phyloP scores from a whole-genome alignment of 345 rosid genomes.

The Euclidium syriacum region DNA sequence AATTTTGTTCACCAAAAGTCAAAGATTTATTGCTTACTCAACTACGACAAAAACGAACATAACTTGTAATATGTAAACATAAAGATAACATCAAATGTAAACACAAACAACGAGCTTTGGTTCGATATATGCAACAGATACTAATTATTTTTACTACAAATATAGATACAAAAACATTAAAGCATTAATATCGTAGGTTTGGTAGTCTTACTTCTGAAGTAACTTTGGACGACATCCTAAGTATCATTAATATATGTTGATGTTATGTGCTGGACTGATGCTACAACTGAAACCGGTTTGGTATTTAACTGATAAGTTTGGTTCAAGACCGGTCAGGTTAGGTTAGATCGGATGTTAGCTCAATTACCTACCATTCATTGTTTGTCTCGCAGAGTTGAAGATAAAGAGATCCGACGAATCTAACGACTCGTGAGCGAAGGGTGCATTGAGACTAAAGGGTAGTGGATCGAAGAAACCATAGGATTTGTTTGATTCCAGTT shows the following conservation, averaged over 20 bases:
- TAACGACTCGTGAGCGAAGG: neutral
- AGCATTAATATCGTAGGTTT: neutral
- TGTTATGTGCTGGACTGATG: neutral
- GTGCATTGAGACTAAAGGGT: neutral
- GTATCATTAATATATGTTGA: constrained; percentile 1
- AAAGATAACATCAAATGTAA: too few species aligned
- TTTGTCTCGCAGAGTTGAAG: neutral
- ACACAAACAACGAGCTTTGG: neutral
- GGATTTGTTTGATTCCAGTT: constrained; percentile 19
- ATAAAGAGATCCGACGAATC: neutral
- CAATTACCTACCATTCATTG: neutral
- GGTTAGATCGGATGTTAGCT: constrained; percentile 14
- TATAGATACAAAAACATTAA: neutral
- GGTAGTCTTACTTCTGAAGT: constrained; percentile 12
- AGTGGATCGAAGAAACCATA: constrained; percentile 1
- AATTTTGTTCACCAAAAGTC: too few species aligned
- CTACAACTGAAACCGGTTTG: constrained; percentile 2
- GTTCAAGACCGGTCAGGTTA: constrained; percentile 1
- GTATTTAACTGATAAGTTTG: neutral
- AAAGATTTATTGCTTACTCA: too few species aligned
- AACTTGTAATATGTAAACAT: neutral
- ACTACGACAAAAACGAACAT: neutral
- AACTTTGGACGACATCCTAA: constrained; percentile 3
- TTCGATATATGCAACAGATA: neutral
- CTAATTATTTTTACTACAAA: neutral